Base-by-base conservation (phyloP, 2,329 filamentous ascomycete genomes). In the Aspergillus calidoustus region DNA sequence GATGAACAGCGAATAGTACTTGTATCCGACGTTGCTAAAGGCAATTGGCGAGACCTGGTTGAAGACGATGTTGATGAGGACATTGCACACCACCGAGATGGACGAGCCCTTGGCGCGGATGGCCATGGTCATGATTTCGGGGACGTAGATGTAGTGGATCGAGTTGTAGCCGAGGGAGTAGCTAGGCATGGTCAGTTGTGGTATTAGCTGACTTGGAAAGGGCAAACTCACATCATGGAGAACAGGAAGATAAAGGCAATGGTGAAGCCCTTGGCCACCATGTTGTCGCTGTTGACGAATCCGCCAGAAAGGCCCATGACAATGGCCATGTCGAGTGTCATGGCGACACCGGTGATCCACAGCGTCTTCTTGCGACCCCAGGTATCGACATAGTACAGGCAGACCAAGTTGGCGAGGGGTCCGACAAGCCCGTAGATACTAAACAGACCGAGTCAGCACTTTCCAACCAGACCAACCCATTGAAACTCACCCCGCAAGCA, bases 1-100 rank as follows among this genome's bases (percentile, higher is more conserved):
- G 53, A 80, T 79, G 61, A 79, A 76, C 1, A 80, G 66, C 8
- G 74, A 69, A 61, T 79, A 80, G 60, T 77, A 80, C 54, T 72
- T 77, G 73, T 76, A 79, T 7, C 72, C 66, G 8, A 79, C 74
- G 19, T 68, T 63, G 1, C 71, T 68, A 15, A 80, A 69, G 1
- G 77, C 77, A 11, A 74, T 64, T 1, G 77, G 76, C 1, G 73
- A 76, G 19, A 76, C 68, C 57, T 76, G 72, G 0, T 69, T 69
- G 17, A 77, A 67, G 30, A 71, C 62, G 41, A 77, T 70, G 5
- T 69, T 71, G 9, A 68, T 64, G 9, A 74, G 66, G 25, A 71
- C 70, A 63, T 74, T 72, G 2, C 60, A 64, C 41, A 74, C 72
- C 3, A 73, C 70, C 0, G 71, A 73, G 28, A 78, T 64, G 47